phyloP scores from a whole-genome alignment of 2,329 filamentous ascomycete species.

The Arthroderma sp. region DNA sequence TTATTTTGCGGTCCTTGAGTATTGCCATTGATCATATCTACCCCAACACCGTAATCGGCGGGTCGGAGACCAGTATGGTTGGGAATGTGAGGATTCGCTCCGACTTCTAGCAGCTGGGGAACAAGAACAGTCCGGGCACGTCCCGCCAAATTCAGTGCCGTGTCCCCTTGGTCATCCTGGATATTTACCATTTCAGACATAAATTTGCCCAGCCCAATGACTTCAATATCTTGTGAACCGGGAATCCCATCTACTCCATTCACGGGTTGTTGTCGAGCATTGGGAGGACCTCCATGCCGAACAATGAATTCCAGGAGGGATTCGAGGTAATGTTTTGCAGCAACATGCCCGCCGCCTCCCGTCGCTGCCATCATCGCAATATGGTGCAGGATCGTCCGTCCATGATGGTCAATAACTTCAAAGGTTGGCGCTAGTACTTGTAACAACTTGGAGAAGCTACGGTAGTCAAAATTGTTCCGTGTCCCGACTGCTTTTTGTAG shows the following conservation, averaged over 20 bases:
- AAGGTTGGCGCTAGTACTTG: conserved; percentile 83
- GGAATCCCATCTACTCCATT: conserved; percentile 15
- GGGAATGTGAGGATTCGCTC: conserved; percentile 80
- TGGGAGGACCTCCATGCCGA: conserved; percentile 58
- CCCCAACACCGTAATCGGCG: conserved; percentile 86
- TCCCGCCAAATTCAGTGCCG: conserved; percentile 84
- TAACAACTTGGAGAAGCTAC: conserved; percentile 77
- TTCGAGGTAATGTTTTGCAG: conserved; percentile 87
- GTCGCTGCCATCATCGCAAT: conserved; percentile 93
- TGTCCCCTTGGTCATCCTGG: conserved; percentile 86
- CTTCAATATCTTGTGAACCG: conserved; percentile 31
- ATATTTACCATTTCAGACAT: conserved; percentile 96
- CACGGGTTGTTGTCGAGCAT: conserved; percentile 35
- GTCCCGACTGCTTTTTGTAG: conserved; percentile 86
- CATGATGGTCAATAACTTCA: conserved; percentile 77
- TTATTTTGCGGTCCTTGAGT: conserved; percentile 29
- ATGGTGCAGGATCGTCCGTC: conserved; percentile 85
- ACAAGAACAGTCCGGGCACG: conserved; percentile 94
- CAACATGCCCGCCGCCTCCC: conserved; percentile 74
- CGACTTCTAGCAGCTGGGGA: conserved; percentile 89
- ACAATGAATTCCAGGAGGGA: conserved; percentile 90
- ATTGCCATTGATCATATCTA: conserved; percentile 43
- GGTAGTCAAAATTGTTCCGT: conserved; percentile 85
- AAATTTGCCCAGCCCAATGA: conserved; percentile 83
- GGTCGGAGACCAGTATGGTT: conserved; percentile 82